phyloP scores from a whole-genome alignment of 1,139 yeast genomes.

The Scheffersomyces cryptocercus region DNA sequence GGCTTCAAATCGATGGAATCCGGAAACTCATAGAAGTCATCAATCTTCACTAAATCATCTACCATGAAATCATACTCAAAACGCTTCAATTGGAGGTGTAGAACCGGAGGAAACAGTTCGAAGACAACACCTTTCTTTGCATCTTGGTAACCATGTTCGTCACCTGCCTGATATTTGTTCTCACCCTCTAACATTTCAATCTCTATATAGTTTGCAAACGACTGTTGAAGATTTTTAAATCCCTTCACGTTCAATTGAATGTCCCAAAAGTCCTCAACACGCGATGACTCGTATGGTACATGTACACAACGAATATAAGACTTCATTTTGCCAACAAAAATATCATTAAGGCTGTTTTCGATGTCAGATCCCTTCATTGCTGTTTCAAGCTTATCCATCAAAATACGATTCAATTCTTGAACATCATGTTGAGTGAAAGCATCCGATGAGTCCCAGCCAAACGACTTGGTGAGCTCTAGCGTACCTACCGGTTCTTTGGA shows the following conservation, averaged over 20 bases:
- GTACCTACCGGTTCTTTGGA: conserved; percentile 82
- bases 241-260: conserved; percentile 93
- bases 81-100: conserved; percentile 89
- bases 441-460: conserved; percentile 97
- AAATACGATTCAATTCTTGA: conserved; percentile 90
- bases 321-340: conserved; percentile 96
- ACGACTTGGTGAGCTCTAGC: conserved; percentile 79
- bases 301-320: conserved; percentile 90
- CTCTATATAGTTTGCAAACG: conserved; percentile 85
- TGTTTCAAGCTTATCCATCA: conserved; percentile 91
- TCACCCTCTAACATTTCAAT: conserved; percentile 91
- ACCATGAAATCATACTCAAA: conserved; percentile 93
- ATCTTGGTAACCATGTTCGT: conserved; percentile 82
- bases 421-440: conserved; percentile 98
- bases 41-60: conserved; percentile 86
- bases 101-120: conserved; percentile 85
- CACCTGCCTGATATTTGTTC: conserved; percentile 93
- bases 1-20: conserved; percentile 79
- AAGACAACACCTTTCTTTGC: conserved; percentile 97
- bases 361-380: conserved; percentile 90
- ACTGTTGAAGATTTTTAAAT: conserved; percentile 65
- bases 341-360: conserved; percentile 74
- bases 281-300: conserved; percentile 92
- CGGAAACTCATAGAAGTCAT: conserved; percentile 91
- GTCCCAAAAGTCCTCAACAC: conserved; percentile 97